A percentile compares a stretch with the other conserved stretches of the same genome.
Evolutionary conservation across 2,329 filamentous ascomycete species (phyloP).

Genomic region (Cytospora piceae): DNA sequence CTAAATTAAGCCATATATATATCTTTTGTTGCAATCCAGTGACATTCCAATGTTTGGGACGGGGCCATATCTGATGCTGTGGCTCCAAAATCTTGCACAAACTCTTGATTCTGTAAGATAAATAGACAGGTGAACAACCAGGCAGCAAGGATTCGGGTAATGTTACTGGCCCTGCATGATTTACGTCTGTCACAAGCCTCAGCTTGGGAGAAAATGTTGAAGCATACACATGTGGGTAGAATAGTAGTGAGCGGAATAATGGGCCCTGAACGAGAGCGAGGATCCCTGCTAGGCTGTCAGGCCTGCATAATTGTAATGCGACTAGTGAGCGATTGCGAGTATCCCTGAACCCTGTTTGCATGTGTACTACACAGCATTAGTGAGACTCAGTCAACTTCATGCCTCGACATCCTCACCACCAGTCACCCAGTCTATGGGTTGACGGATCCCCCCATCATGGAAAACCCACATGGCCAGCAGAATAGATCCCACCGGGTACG

Average conservation of each 20-base stretch:
- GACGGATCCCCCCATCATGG: neutral
- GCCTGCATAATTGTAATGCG: constrained; percentile 2
- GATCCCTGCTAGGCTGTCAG: neutral
- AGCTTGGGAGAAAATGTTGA: too few species aligned
- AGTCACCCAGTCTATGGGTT: neutral
- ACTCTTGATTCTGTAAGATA: neutral
- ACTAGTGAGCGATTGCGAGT: neutral
- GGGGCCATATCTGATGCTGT: neutral
- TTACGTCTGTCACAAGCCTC: too few species aligned
- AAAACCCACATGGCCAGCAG: neutral
- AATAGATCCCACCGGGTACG: neutral
- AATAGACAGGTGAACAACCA: too few species aligned
- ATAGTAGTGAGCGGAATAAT: neutral
- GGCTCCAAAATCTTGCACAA: neutral
- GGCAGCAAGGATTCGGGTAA: neutral
- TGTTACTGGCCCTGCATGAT: neutral
- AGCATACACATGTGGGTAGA: too few species aligned
- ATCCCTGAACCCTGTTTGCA: neutral
- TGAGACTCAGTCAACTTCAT: neutral
- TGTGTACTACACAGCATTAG: neutral
- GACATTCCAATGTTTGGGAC: neutral
- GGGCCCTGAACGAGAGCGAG: constrained; percentile 14
- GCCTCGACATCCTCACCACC: neutral
- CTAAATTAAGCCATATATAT: neutral
- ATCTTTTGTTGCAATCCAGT: neutral